Evolutionary conservation across 108 stramenopile genomes (phyloP).

Genomic region (Pseudonitzschia delicatissima): DNA sequence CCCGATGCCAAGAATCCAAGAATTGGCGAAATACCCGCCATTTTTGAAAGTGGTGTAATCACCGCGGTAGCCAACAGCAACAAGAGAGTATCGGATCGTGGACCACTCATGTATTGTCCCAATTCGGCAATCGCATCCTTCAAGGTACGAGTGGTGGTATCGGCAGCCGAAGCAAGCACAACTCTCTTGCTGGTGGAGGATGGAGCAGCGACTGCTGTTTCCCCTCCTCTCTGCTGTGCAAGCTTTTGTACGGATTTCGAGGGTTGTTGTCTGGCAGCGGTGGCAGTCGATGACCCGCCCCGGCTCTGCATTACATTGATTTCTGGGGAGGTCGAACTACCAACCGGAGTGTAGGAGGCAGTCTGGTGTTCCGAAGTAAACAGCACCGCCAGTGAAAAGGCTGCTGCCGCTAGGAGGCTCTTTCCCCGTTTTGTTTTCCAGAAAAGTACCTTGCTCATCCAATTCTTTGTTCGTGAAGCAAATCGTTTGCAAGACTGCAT

Average conservation of each 20-base stretch:
- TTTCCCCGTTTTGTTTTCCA: constrained; percentile 34
- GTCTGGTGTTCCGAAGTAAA: constrained; percentile 16
- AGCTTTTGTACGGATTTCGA: not conserved
- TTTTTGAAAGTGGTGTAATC: constrained; percentile 88
- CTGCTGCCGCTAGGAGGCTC: constrained; percentile 39
- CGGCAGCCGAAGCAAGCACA: constrained; percentile 27
- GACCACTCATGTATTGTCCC: constrained; percentile 70
- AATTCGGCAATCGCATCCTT: constrained; percentile 59
- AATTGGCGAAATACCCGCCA: constrained; percentile 84
- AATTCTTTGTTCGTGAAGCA: constrained; percentile 5
- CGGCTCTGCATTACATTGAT: constrained; percentile 16
- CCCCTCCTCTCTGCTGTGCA: not conserved
- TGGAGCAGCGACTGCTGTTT: constrained; percentile 2
- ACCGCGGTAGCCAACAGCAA: constrained; percentile 85
- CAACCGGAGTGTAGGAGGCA: not conserved
- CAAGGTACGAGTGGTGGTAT: constrained; percentile 47
- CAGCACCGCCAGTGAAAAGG: constrained; percentile 28
- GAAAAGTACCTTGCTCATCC: constrained; percentile 21
- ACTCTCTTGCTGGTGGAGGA: constrained; percentile 8
- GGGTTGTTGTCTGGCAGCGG: not conserved
- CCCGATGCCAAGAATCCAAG: constrained; percentile 91
- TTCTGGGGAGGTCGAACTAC: constrained; percentile 2
- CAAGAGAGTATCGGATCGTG: constrained; percentile 85
- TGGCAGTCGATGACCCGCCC: not conserved
- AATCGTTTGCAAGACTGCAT: constrained; percentile 14